Evolutionary conservation across 2,329 filamentous ascomycete genomes (phyloP).

Genomic region (Scedosporium aurantiacum): DNA sequence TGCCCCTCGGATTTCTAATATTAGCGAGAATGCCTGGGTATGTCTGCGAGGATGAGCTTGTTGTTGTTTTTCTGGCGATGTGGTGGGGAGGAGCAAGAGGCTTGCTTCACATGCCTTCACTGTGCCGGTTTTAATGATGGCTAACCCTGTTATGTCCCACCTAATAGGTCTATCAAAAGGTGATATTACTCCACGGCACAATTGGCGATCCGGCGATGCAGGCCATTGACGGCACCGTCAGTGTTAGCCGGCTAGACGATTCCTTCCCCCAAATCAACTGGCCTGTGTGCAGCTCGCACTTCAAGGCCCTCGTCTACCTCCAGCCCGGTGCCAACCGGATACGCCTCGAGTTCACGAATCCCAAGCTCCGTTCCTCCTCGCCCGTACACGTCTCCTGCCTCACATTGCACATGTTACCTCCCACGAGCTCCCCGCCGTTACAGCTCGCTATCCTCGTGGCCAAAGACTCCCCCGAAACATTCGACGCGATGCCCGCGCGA

Average conservation of each 20-base stretch:
- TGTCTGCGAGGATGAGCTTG: conserved; percentile 19
- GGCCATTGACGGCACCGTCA: conserved; percentile 66
- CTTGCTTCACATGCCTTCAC: no score
- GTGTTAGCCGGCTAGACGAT: conserved; percentile 73
- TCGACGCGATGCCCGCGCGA: conserved; percentile 69
- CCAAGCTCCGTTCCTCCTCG: conserved; percentile 60
- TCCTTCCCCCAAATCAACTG: conserved; percentile 72
- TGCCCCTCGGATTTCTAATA: conserved; percentile 67
- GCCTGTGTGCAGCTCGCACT: conserved; percentile 82
- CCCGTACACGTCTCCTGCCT: conserved; percentile 69
- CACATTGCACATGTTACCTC: conserved; percentile 75
- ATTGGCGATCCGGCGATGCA: conserved; percentile 62
- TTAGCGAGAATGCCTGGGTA: conserved; percentile 79
- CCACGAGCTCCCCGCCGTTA: conserved; percentile 67
- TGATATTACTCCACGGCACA: conserved; percentile 69
- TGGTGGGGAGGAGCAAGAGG: no score
- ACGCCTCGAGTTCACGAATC: conserved; percentile 77
- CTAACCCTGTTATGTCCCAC: no score
- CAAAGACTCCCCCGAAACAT: conserved; percentile 78
- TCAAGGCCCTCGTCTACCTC: conserved; percentile 87
- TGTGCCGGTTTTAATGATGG: no score
- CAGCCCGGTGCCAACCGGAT: conserved; percentile 81
- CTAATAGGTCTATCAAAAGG: conserved; percentile 75
- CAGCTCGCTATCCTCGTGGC: conserved; percentile 82
- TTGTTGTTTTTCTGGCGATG: no score